Evolutionary conservation across 1,139 yeast species (phyloP).

Genomic region (Yamadazyma sp.): DNA sequence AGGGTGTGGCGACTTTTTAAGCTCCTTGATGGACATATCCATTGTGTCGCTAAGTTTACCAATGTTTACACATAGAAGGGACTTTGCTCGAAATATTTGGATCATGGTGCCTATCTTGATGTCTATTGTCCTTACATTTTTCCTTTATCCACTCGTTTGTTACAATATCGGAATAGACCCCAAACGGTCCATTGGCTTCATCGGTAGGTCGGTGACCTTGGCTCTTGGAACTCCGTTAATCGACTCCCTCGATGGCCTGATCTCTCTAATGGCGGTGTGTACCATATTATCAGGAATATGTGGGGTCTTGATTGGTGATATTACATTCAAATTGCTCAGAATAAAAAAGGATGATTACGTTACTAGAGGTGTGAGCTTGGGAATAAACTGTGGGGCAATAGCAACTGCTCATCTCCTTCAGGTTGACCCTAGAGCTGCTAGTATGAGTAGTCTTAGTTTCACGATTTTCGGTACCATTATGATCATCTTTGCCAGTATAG

Average conservation of each 20-base stretch:
- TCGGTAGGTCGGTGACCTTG: slow-evolving; percentile 78
- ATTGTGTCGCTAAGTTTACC: slow-evolving; percentile 77
- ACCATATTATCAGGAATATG: slow-evolving; percentile 76
- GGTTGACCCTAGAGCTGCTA: slow-evolving; percentile 77
- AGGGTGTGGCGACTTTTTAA: slow-evolving; percentile 77
- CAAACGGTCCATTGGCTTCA: slow-evolving; percentile 65
- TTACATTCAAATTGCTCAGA: slow-evolving; percentile 42
- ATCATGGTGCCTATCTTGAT: slow-evolving; percentile 61
- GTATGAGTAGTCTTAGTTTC: slow-evolving; percentile 71
- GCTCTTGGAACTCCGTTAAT: slow-evolving; percentile 79
- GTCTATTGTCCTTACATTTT: slow-evolving; percentile 58
- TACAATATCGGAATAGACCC: slow-evolving; percentile 63
- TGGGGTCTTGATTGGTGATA: slow-evolving; percentile 70
- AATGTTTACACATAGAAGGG: slow-evolving; percentile 71
- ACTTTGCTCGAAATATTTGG: slow-evolving; percentile 58
- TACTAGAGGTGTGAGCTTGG: slow-evolving; percentile 73
- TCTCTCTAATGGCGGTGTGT: slow-evolving; percentile 74
- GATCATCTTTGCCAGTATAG: slow-evolving; percentile 67
- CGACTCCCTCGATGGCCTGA: slow-evolving; percentile 62
- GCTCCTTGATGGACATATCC: slow-evolving; percentile 71
- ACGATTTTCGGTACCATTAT: slow-evolving; percentile 71
- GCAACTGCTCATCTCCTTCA: slow-evolving; percentile 74
- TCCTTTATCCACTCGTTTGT: slow-evolving; percentile 69
- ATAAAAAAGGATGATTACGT: slow-evolving; percentile 66
- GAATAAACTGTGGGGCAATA: slow-evolving; percentile 78